Evolutionary conservation across 345 rosid genomes (phyloP).

Genomic region (Salix arbutifolia): DNA sequence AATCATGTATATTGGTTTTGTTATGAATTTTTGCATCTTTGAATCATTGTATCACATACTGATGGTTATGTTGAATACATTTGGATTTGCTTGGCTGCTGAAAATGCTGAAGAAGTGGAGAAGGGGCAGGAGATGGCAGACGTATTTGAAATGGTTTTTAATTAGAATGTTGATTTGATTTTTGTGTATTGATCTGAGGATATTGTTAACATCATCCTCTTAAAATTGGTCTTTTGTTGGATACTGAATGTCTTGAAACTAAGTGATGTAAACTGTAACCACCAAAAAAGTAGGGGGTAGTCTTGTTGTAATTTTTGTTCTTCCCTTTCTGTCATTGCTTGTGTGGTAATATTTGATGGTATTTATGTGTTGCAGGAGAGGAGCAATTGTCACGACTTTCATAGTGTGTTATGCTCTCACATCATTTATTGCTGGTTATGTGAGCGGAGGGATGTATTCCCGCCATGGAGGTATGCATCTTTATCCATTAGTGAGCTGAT

Average conservation of each 20-base stretch:
- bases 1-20: neutral
- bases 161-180: neutral
- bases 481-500: slow-evolving; percentile 4
- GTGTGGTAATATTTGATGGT: neutral
- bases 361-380: slow-evolving; percentile 66
- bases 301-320: neutral
- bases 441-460: slow-evolving; percentile 99
- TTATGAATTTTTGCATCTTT: neutral
- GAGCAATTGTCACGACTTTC: slow-evolving; percentile 97
- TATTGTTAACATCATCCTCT: neutral
- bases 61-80: neutral
- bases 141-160: neutral
- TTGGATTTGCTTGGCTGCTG: neutral
- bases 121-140: neutral
- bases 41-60: neutral
- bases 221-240: neutral
- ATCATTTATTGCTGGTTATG: slow-evolving; percentile 94
- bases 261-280: neutral
- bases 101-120: neutral
- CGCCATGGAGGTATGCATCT: slow-evolving; percentile 78
- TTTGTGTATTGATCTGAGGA: neutral
- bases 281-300: neutral
- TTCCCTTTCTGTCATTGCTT: neutral
- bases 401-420: slow-evolving; percentile 95
- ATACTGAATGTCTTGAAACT: neutral